A percentile compares a stretch with the other conserved stretches of the same genome.
phyloP scores from a whole-genome alignment of 75 land plant genomes.

The Cryptomeria japonica region DNA sequence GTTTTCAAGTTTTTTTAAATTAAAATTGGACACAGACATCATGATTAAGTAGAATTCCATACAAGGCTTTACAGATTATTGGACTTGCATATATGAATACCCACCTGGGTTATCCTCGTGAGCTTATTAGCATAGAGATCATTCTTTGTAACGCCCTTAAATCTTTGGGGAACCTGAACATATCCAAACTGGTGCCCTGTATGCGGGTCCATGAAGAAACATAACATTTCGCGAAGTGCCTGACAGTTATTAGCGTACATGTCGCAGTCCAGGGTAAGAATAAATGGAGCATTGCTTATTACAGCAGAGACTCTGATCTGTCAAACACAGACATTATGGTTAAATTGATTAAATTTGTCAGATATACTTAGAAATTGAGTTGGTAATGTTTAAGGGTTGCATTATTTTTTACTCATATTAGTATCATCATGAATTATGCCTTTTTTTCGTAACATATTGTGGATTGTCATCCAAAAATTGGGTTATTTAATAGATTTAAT shows the following conservation, averaged over 20 bases:
- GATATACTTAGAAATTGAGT: no score
- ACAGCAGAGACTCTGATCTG: slow-evolving; percentile 30
- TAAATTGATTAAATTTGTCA: not conserved
- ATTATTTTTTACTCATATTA: no score
- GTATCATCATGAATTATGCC: no score
- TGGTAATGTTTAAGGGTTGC: no score
- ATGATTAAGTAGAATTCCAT: not conserved
- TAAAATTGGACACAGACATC: not conserved
- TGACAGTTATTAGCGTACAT: slow-evolving; percentile 38
- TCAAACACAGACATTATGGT: no score
- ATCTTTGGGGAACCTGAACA: slow-evolving; percentile 43
- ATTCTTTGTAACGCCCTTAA: slow-evolving; percentile 27
- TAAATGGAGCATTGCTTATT: slow-evolving; percentile 28
- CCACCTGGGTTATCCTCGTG: slow-evolving; percentile 18
- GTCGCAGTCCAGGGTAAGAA: slow-evolving; percentile 25
- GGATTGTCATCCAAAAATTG: no score
- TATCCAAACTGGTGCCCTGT: slow-evolving; percentile 26
- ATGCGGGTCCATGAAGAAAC: slow-evolving; percentile 37
- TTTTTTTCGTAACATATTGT: no score
- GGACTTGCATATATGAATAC: not conserved
- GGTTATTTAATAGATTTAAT: no score
- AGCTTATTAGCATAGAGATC: slow-evolving; percentile 31
- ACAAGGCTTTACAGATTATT: not conserved
- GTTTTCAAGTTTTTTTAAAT: not conserved
- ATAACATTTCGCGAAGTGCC: slow-evolving; percentile 26